phyloP scores from a whole-genome alignment of 1,139 yeast species.

The Lodderomyces orthopsilosis region DNA sequence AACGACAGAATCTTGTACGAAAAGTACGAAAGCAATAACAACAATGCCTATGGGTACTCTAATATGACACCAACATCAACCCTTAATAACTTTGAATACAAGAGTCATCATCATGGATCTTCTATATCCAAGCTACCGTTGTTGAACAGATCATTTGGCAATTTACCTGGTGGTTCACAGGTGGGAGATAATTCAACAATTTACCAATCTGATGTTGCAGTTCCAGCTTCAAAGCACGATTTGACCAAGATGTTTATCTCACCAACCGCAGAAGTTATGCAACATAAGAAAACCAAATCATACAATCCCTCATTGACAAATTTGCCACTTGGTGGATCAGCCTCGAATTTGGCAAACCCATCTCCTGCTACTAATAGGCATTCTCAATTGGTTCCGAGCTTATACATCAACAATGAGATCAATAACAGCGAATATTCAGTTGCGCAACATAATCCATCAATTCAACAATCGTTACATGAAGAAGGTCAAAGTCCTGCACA shows the following conservation, averaged over 20 bases:
- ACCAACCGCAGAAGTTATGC: conserved; percentile 76
- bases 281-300: conserved; percentile 35
- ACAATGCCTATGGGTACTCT: conserved; percentile 31
- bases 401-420: conserved; percentile 35
- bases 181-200: conserved; percentile 41
- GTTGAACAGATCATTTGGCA: conserved; percentile 20
- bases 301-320: conserved; percentile 20
- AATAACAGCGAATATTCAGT: conserved; percentile 38
- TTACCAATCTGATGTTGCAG: conserved; percentile 34
- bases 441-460: conserved; percentile 13
- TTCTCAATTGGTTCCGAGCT: conserved; percentile 33
- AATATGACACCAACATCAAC: conserved; percentile 20
- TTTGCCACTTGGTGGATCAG: conserved; percentile 27
- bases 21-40: conserved; percentile 36
- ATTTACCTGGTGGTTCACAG: conserved; percentile 20
- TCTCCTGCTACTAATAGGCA: conserved; percentile 28
- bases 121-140: conserved; percentile 39
- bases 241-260: conserved; percentile 63
- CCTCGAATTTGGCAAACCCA: conserved; percentile 24
- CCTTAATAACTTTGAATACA: conserved; percentile 21
- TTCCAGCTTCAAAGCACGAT: conserved; percentile 39
- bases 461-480: conserved; percentile 3
- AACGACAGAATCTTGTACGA: conserved; percentile 36
- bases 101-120: conserved; percentile 20
- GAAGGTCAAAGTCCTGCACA: conserved; percentile 7